These are phyloP conservation scores for Aspergillus terreus DNA, from an alignment of 2,329 filamentous ascomycete genomes.

Conservation along the genomic window DNA sequence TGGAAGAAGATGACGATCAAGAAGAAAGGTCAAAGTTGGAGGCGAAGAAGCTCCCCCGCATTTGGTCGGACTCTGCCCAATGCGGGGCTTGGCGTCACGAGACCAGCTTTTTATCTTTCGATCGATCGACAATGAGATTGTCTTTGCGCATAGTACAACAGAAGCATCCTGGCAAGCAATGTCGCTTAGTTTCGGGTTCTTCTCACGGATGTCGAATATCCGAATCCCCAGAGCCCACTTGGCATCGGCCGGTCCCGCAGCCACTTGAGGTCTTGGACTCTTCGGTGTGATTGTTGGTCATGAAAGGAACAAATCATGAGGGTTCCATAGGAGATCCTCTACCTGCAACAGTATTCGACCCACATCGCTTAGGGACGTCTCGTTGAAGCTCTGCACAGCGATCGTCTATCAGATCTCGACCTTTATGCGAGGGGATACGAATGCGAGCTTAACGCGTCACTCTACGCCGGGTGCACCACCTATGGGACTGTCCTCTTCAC, in stretches of 20 bases:
- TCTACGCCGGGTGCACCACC: too few species aligned
- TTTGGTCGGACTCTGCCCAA: conserved; percentile 1
- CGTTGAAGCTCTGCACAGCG: background rate
- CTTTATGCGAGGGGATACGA: too few species aligned
- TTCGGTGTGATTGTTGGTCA: too few species aligned
- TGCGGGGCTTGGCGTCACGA: conserved; percentile 18
- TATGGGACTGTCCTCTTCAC: too few species aligned
- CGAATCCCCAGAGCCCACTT: background rate
- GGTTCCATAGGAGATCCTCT: too few species aligned
- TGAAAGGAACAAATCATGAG: too few species aligned
- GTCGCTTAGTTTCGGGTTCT: background rate
- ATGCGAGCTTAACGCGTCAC: too few species aligned
- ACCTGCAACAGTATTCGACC: background rate
- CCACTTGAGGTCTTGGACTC: background rate
- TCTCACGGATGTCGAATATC: background rate
- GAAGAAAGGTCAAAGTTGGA: conserved; percentile 1
- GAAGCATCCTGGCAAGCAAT: background rate
- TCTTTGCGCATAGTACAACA: background rate
- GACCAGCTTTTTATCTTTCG: conserved; percentile 12
- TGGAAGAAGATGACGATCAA: background rate
- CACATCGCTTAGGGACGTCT: background rate
- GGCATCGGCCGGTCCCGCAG: background rate
- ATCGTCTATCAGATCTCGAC: too few species aligned
- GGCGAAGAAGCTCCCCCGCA: conserved; percentile 8
- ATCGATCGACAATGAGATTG: background rate